Conservation (phyloP, 129 eudicot genomes). For the Apium graveolens region DNA sequence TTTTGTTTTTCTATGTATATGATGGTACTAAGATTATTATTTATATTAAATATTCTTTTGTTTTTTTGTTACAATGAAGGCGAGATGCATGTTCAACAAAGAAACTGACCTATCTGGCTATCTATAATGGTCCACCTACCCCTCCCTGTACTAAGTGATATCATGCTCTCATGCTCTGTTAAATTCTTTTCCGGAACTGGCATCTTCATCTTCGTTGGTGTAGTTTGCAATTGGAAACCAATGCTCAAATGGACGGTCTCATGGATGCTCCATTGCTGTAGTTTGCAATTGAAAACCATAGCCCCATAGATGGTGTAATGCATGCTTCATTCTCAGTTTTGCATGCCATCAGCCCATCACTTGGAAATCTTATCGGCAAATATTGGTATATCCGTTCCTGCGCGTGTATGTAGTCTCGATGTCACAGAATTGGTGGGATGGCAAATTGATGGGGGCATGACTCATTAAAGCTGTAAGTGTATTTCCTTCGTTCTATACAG, state of each 20-base stretch:
- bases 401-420: background rate
- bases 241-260: no score
- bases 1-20: background rate
- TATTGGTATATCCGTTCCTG: background rate
- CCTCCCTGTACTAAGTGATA: background rate
- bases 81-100: background rate
- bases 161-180: no score
- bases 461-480: no score
- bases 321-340: background rate
- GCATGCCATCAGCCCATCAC: background rate
- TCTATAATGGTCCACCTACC: background rate
- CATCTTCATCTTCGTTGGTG: no score
- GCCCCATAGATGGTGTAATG: background rate
- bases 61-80: background rate
- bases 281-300: background rate
- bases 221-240: no score
- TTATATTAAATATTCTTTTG: background rate
- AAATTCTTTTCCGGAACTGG: no score
- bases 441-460: background rate
- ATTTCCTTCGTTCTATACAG: background rate
- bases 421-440: background rate
- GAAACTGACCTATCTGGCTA: background rate
- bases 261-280: background rate
- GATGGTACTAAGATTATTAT: background rate
- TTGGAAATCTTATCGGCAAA: background rate